These are phyloP conservation scores for Penicillium brevicompactum DNA, from an alignment of 2,329 filamentous ascomycete species.

Conservation along the genomic window DNA sequence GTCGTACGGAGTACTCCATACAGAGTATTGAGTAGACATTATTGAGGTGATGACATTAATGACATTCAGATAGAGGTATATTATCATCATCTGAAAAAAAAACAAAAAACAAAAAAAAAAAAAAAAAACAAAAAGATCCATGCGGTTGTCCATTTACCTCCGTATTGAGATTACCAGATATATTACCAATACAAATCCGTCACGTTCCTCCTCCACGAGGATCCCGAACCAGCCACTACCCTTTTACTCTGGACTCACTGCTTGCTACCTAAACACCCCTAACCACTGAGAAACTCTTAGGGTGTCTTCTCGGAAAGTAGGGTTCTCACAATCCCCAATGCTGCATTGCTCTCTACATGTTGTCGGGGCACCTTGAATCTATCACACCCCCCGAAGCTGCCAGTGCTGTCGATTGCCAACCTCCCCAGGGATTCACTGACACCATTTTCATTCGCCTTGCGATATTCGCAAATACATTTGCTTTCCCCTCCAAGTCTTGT, in stretches of 20 bases:
- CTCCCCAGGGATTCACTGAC: background rate
- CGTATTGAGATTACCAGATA: background rate
- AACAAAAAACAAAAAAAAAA: background rate
- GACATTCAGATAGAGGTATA: no score
- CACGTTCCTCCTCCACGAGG: slow-evolving; percentile 29
- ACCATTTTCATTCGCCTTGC: background rate
- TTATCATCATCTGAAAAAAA: background rate
- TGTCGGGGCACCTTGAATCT: slow-evolving; percentile 1
- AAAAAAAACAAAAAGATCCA: background rate
- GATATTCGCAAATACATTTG: background rate
- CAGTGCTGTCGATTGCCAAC: background rate
- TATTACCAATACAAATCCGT: slow-evolving; percentile 2
- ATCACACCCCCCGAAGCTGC: background rate
- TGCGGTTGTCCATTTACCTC: background rate
- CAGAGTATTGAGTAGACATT: no score
- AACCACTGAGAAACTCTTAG: no score
- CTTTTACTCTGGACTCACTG: slow-evolving; percentile 8
- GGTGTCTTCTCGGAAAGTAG: background rate
- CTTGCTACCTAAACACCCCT: background rate
- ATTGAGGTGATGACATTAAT: no score
- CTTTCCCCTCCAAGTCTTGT: background rate
- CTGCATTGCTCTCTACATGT: slow-evolving; percentile 3
- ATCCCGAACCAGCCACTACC: slow-evolving; percentile 28
- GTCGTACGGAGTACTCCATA: no score
- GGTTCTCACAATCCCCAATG: background rate